These are phyloP conservation scores for Chaetomium globosum DNA, from an alignment of 2,329 filamentous ascomycete species.

Conservation along the genomic window DNA sequence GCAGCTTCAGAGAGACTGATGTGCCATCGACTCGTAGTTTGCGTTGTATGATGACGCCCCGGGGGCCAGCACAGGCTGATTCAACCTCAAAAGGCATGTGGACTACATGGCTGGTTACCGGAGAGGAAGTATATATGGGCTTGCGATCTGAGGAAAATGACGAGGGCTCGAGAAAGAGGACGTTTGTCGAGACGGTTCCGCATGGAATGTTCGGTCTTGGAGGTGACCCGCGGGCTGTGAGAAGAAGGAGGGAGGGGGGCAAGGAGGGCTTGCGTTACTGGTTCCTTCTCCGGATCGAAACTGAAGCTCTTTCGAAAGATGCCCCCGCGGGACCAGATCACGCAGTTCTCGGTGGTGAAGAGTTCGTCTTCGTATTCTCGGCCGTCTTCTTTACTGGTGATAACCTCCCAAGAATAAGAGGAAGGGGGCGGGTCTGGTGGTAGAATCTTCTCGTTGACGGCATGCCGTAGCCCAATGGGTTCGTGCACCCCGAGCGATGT, in stretches of 20 bases:
- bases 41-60: slow-evolving; percentile 83
- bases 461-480: slow-evolving; percentile 79
- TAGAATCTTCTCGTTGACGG: slow-evolving; percentile 78
- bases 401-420: slow-evolving; percentile 76
- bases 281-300: slow-evolving; percentile 84
- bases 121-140: slow-evolving; percentile 91
- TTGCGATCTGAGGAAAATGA: slow-evolving; percentile 89
- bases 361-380: slow-evolving; percentile 73
- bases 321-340: slow-evolving; percentile 87
- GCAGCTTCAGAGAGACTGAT: slow-evolving; percentile 59
- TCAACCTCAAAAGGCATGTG: slow-evolving; percentile 96
- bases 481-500: slow-evolving; percentile 89
- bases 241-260: slow-evolving; percentile 72
- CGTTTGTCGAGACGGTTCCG: slow-evolving; percentile 29
- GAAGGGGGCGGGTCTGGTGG: slow-evolving; percentile 65
- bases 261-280: slow-evolving; percentile 81
- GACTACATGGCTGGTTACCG: slow-evolving; percentile 83
- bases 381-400: slow-evolving; percentile 45
- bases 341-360: slow-evolving; percentile 71
- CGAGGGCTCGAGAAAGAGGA: slow-evolving; percentile 67
- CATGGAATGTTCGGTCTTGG: slow-evolving; percentile 20
- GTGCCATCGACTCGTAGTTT: slow-evolving; percentile 61
- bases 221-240: slow-evolving; percentile 33
- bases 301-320: slow-evolving; percentile 83
- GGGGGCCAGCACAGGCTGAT: slow-evolving; percentile 76